phyloP scores from a whole-genome alignment of 495 filamentous ascomycete species.

The Talaromyces adpressus region DNA sequence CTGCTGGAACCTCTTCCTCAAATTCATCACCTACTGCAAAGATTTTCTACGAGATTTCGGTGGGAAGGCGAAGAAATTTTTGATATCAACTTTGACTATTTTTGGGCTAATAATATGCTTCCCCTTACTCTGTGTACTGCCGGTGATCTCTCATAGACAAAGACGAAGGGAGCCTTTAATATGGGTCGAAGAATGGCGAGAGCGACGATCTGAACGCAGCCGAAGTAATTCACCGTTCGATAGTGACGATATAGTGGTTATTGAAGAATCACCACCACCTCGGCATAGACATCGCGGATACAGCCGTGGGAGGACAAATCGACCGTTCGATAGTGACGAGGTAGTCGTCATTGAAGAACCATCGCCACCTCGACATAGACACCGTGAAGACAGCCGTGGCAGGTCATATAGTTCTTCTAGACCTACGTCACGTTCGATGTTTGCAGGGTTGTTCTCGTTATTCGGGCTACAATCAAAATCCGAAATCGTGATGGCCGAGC shows the following conservation, averaged over 20 bases:
- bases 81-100: background rate
- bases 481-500: background rate
- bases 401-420: background rate
- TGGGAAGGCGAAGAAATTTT: background rate
- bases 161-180: background rate
- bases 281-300: too few species aligned
- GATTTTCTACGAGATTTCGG: background rate
- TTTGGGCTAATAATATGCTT: too few species aligned
- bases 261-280: too few species aligned
- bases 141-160: background rate
- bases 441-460: background rate
- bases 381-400: background rate
- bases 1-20: background rate
- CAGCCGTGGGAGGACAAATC: too few species aligned
- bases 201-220: too few species aligned
- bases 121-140: too few species aligned
- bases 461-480: background rate
- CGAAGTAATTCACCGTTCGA: too few species aligned
- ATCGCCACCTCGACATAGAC: background rate
- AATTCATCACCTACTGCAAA: background rate
- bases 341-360: background rate
- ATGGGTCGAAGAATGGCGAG: too few species aligned
- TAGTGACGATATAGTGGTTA: too few species aligned
- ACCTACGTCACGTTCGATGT: background rate
- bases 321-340: background rate